phyloP scores from a whole-genome alignment of 2,329 filamentous ascomycete species.

The Gyromitra esculenta region DNA sequence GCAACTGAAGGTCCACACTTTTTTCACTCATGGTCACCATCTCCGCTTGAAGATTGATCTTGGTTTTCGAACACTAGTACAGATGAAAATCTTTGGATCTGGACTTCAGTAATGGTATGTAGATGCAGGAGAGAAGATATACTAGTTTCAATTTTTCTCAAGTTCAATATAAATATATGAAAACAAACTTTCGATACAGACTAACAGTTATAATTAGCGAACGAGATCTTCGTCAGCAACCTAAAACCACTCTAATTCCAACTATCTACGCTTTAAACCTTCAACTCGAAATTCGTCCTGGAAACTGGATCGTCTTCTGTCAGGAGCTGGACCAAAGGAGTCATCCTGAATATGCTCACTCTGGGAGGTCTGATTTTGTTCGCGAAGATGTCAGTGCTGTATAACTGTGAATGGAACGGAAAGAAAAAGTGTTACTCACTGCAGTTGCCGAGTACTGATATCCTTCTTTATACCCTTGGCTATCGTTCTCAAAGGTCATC shows the following conservation, averaged over 20 bases:
- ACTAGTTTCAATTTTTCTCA: conserved; percentile 9
- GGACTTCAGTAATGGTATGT: not conserved
- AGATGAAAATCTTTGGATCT: not conserved
- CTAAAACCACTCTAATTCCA: not conserved
- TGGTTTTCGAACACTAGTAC: not conserved
- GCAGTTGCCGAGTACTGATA: conserved; percentile 22
- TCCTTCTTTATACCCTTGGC: conserved; percentile 23
- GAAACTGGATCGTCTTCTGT: conserved; percentile 15
- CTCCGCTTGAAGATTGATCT: not conserved
- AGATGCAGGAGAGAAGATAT: conserved; percentile 1
- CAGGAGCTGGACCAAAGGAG: conserved; percentile 9
- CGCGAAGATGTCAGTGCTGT: conserved; percentile 7
- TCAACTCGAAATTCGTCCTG: conserved; percentile 4
- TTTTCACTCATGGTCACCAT: not conserved
- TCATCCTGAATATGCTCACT: conserved; percentile 23
- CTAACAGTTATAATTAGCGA: not conserved
- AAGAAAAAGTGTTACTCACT: conserved; percentile 11
- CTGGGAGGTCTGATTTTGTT: conserved; percentile 5
- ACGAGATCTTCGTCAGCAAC: not conserved
- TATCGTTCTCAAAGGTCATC: conserved; percentile 15
- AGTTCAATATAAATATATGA: conserved; percentile 25
- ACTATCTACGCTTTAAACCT: not conserved
- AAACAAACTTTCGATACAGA: conserved; percentile 2
- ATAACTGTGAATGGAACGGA: not conserved
- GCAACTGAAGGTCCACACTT: not conserved